A percentile compares a stretch with the other conserved stretches of the same genome.
Evolutionary conservation across 306 rosid genomes (phyloP).

Genomic region (Medicago arabica): DNA sequence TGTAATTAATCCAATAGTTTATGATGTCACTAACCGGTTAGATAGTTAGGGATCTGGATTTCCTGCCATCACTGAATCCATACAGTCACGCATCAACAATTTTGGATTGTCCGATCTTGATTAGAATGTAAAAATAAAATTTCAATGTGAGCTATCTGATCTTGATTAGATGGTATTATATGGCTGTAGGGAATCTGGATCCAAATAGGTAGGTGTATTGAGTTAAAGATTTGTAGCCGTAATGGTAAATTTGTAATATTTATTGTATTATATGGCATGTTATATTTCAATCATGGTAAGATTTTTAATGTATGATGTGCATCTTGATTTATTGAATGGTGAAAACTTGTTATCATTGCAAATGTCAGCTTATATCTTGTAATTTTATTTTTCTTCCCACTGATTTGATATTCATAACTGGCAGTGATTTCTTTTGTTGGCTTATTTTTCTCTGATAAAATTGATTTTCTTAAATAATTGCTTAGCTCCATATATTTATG

Average conservation of each 20-base stretch:
- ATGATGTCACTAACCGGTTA: not conserved
- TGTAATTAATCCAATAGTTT: conserved; percentile 2
- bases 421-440: conserved; percentile 1
- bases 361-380: not conserved
- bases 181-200: not conserved
- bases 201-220: not conserved
- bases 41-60: not conserved
- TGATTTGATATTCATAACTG: conserved; percentile 6
- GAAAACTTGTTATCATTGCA: conserved; percentile 23
- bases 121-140: not conserved
- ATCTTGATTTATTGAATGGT: conserved; percentile 33
- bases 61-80: not conserved
- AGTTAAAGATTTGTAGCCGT: not conserved
- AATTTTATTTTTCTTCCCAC: conserved; percentile 15
- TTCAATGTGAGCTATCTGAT: not conserved
- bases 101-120: not conserved
- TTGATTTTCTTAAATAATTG: conserved; percentile 18
- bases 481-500: conserved; percentile 23
- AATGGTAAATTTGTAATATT: not conserved
- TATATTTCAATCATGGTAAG: conserved; percentile 12
- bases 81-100: not conserved
- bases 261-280: not conserved
- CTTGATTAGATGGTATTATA: not conserved
- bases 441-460: conserved; percentile 24
- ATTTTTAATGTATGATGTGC: not conserved